Evolutionary conservation across 805 yeast genomes (phyloP), one percentile per base, ranked within the genome.

Genomic region (Spathaspora hagerdaliae): DNA sequence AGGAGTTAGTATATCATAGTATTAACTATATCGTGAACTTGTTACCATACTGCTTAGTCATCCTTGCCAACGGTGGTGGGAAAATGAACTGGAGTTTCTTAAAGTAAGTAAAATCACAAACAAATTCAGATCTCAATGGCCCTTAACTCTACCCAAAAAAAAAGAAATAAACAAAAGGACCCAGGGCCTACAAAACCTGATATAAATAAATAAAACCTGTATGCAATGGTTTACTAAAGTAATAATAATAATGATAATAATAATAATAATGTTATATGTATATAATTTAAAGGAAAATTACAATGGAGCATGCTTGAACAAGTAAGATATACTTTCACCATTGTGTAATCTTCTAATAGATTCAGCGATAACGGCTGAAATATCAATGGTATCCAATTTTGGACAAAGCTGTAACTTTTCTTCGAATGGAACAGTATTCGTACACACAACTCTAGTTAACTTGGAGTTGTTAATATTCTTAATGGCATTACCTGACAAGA

Each of bases 281-380:
- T 19, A 19, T 19, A 19, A 5, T 19, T 19, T 5, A 14, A 39
- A 27, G 36, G 6, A 11, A 26, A 5, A 38, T 39, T 52, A 61
- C 45, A 63, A 61, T n/a, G 74, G 74, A 29, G 67, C 75, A 44
- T 91, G 82, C 43, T 81, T 81, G 67, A 91, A 88, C 56, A 91
- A 72, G 63, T 89, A 91, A 2, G 96, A 87, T 31, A 91, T 86
- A 60, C 95, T 85, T 71, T 92, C 99, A 58, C 99, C 99, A 60
- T 94, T 92, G 65, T 92, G 99, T 55, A 92, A 74, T 59, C 99
- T 81, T 64, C 98, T 81, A 47, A 92, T 85, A 31, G 96, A 92
- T 66, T 94, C 99, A 7, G 97, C 98, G 48, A 92, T 67, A 7
- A 87, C 85, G 14, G 94, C 86, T 55, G 89, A 78, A 47, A 94